These are phyloP conservation scores for Boletus pseudo-olivaceus DNA, from an alignment of 768 basidiomycete genomes.

Conservation along the genomic window DNA sequence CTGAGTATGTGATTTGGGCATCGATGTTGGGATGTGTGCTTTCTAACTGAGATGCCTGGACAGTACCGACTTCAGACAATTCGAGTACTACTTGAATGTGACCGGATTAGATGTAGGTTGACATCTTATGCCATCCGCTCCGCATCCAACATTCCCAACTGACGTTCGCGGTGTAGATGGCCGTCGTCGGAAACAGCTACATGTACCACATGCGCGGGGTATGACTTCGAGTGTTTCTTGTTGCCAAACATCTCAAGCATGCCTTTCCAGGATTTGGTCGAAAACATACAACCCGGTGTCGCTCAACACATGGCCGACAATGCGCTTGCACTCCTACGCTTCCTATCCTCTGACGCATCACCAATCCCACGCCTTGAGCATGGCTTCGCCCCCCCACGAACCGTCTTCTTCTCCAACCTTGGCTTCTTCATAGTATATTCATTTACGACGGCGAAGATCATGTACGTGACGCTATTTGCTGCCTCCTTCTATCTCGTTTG, in stretches of 20 bases:
- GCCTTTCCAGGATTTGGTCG: slow-evolving; percentile 56
- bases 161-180: slow-evolving; percentile 56
- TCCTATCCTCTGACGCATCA: slow-evolving; percentile 67
- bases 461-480: slow-evolving; percentile 53
- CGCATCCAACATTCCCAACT: not conserved
- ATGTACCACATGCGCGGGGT: slow-evolving; percentile 92
- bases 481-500: slow-evolving; percentile 45
- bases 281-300: slow-evolving; percentile 81
- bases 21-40: not conserved
- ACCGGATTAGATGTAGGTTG: slow-evolving; percentile 81
- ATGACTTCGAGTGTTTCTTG: slow-evolving; percentile 3
- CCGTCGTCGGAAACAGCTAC: slow-evolving; percentile 88
- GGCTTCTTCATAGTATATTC: slow-evolving; percentile 72
- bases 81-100: slow-evolving; percentile 84
- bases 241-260: not conserved
- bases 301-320: slow-evolving; percentile 92
- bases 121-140: not conserved
- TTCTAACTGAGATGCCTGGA: slow-evolving; percentile 5
- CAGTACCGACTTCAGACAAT: slow-evolving; percentile 95
- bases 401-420: slow-evolving; percentile 75
- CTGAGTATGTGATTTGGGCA: slow-evolving; percentile 57
- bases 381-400: slow-evolving; percentile 50
- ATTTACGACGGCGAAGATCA: slow-evolving; percentile 61
- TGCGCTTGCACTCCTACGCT: slow-evolving; percentile 68
- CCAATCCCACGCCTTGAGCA: slow-evolving; percentile 63